A percentile compares a stretch with the other conserved stretches of the same genome.
Conservation (phyloP, 129 eudicot species). For the Chrysanthemum makinoi region DNA sequence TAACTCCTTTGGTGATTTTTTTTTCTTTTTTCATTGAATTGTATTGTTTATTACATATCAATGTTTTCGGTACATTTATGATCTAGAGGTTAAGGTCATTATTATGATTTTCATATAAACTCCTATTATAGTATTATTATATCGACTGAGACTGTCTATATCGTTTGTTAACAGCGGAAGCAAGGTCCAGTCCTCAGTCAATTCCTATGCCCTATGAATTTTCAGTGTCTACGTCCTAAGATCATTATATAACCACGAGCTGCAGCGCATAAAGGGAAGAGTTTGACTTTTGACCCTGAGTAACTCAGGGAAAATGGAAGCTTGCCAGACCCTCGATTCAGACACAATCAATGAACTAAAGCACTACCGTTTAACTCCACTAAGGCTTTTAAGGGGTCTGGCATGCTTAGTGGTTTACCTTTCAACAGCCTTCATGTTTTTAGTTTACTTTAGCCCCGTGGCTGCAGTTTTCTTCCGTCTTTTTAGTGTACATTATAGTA, state of each 20-base stretch:
- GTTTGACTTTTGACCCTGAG: conserved; percentile 8
- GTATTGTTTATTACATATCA: conserved; percentile 13
- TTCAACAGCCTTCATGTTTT: conserved; percentile 72
- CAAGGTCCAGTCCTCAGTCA: conserved; percentile 13
- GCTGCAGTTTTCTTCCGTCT: conserved; percentile 48
- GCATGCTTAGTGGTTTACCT: conserved; percentile 59
- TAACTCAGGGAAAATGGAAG: conserved; percentile 47
- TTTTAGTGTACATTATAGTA: conserved; percentile 62
- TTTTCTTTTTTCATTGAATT: background rate
- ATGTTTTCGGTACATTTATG: conserved; percentile 9
- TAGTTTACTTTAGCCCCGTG: conserved; percentile 61
- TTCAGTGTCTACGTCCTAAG: conserved; percentile 7
- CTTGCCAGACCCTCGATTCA: conserved; percentile 37
- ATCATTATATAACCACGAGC: conserved; percentile 20
- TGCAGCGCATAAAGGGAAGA: conserved; percentile 28
- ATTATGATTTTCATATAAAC: background rate
- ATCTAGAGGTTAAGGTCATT: conserved; percentile 11
- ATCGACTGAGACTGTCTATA: conserved; percentile 27
- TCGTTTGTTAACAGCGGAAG: conserved; percentile 28
- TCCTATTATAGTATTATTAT: background rate
- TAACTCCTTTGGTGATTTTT: conserved; percentile 1
- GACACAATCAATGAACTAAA: conserved; percentile 33
- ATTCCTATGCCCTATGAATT: conserved; percentile 17
- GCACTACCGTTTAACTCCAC: conserved; percentile 56
- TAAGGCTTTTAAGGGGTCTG: conserved; percentile 70